Base-by-base conservation (phyloP, 164 flowering plant genomes). In the Chimonanthus salicifolius region DNA sequence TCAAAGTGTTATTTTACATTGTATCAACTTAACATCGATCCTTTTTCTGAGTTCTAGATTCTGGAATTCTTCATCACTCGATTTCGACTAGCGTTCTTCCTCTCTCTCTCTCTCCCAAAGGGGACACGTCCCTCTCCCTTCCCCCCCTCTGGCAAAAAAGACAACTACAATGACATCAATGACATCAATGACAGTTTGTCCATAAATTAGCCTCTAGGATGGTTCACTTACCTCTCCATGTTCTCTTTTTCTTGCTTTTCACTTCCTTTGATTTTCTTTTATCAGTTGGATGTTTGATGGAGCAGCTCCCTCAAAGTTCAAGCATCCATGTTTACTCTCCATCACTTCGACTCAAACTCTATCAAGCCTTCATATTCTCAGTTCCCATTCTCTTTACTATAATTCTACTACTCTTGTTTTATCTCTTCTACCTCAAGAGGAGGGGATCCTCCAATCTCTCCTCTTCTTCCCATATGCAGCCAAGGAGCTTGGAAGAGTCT, bases 311-410 rank as follows among this genome's bases (percentile, higher is more conserved):
- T 72, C 81, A 79, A 73, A 54, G 80, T 75, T 77, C 89, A 62
- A 80, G 65, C 63, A 74, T 87, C 76, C 90, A 85, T 64, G 84
- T 83, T 44, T 92, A 93, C 74, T 86, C 94, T n/a, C 88, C 84
- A 75, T 79, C 83, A 62, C 80, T 85, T 71, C 83, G 85, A 67
- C 72, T 89, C 71, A 88, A 85, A 76, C 79, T 90, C 2, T 88
- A 86, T 79, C 88, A 86, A 79, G 80, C 87, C 62, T 86, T 90
- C 75, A 83, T 90, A 60, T 88, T 90, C 79, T 87, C 89, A 8
- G 79, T 87, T 3, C 92, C 92, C 10, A 79, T 90, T 51, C 75
- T 84, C 77, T 86, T 88, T 81, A 83, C 90, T 51, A 80, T 87
- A 70, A 71, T 86, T 5, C 82, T 90, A 18, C 78, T 88, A 64